A percentile compares a stretch with the other conserved stretches of the same genome.
Conservation (phyloP, 2,329 filamentous ascomycete genomes). For the Scorias spongiosa region DNA sequence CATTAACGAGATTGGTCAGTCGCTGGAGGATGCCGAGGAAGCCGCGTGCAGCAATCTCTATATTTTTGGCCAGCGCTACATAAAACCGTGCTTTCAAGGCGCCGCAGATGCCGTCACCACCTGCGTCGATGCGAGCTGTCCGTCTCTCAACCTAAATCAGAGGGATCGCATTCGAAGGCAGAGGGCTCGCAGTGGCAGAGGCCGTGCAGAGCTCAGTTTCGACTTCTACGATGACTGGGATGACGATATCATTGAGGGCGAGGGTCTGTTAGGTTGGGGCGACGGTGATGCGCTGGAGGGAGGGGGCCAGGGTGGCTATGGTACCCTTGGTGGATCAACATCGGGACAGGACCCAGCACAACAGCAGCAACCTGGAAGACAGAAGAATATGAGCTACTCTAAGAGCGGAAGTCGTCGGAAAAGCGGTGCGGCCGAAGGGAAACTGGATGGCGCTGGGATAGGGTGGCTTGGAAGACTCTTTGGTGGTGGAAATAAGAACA, state of each 20-base stretch:
- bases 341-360: neutral
- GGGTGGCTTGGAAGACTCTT: conserved; percentile 74
- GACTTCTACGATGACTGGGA: conserved; percentile 99
- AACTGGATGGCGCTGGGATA: conserved; percentile 57
- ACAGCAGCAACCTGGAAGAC: conserved; percentile 48
- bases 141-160: conserved; percentile 21
- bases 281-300: conserved; percentile 69
- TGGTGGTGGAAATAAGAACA: conserved; percentile 56
- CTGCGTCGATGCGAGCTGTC: conserved; percentile 45
- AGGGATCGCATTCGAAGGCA: conserved; percentile 42
- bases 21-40: conserved; percentile 79
- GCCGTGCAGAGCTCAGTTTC: conserved; percentile 68
- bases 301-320: conserved; percentile 33
- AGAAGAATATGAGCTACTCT: conserved; percentile 72
- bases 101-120: conserved; percentile 49
- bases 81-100: conserved; percentile 62
- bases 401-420: conserved; percentile 30
- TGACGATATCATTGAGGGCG: conserved; percentile 39
- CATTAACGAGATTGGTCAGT: conserved; percentile 84
- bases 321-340: conserved; percentile 6
- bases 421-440: conserved; percentile 38
- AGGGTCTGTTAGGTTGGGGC: conserved; percentile 59
- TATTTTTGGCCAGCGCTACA: conserved; percentile 72
- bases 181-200: conserved; percentile 48
- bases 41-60: conserved; percentile 84